Conservation (phyloP, 108 stramenopile species). For the Nitzschia inconspicua region DNA sequence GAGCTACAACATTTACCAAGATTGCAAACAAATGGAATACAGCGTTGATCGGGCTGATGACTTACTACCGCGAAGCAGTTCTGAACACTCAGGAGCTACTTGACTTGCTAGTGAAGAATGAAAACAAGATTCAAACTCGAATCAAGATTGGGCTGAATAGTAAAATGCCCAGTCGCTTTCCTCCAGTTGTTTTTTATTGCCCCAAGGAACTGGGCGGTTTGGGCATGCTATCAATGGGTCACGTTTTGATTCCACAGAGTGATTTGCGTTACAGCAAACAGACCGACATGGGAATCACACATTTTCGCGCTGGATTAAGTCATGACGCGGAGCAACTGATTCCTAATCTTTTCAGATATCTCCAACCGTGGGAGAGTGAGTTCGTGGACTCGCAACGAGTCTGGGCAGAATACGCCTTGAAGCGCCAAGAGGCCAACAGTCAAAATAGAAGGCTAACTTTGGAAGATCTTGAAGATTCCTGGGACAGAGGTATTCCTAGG, state of each 20-base stretch:
- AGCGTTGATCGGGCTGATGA: slow-evolving; percentile 96
- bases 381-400: slow-evolving; percentile 98
- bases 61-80: slow-evolving; percentile 99
- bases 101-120: slow-evolving; percentile 97
- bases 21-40: slow-evolving; percentile 99
- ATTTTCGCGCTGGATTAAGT: slow-evolving; percentile 97
- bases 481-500: slow-evolving; percentile 99
- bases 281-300: slow-evolving; percentile 97
- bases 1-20: slow-evolving; percentile 98
- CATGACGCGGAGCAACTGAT: slow-evolving; percentile 99
- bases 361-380: slow-evolving; percentile 99
- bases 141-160: slow-evolving; percentile 99
- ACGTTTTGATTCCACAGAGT: slow-evolving; percentile 98
- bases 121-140: slow-evolving; percentile 99
- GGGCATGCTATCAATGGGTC: slow-evolving; percentile 99
- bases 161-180: slow-evolving; percentile 96
- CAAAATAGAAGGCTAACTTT: slow-evolving; percentile 98
- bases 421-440: slow-evolving; percentile 98
- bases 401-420: slow-evolving; percentile 99
- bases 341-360: slow-evolving; percentile 97
- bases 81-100: slow-evolving; percentile 97
- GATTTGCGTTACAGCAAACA: slow-evolving; percentile 99
- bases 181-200: slow-evolving; percentile 90
- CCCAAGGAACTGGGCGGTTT: slow-evolving; percentile 99
- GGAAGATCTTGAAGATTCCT: slow-evolving; percentile 99